These are phyloP conservation scores for Xylariales sp. DNA, from an alignment of 2,329 filamentous ascomycete genomes.

Conservation along the genomic window DNA sequence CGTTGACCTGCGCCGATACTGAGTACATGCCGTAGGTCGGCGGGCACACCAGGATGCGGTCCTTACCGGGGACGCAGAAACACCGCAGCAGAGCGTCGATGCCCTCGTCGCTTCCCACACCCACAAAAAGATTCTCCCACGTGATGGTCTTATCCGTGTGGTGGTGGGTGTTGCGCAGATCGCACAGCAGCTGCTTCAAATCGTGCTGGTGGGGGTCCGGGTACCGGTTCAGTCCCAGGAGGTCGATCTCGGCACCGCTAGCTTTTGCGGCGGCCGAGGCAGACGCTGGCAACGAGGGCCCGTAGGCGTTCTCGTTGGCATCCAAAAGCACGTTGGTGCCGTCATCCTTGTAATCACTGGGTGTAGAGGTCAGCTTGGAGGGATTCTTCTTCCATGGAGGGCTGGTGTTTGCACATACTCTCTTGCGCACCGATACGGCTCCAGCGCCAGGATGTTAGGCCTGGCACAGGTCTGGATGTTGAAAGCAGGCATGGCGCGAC, in stretches of 20 bases:
- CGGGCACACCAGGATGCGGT: constrained; percentile 91
- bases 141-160: constrained; percentile 71
- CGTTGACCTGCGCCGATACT: constrained; percentile 92
- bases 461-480: constrained; percentile 71
- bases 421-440: constrained; percentile 77
- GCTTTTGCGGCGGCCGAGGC: constrained; percentile 39
- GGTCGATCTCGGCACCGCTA: constrained; percentile 61
- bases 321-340: constrained; percentile 94
- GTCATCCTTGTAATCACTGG: constrained; percentile 96
- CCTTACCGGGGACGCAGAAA: constrained; percentile 82
- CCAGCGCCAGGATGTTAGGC: constrained; percentile 69
- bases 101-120: constrained; percentile 93
- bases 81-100: constrained; percentile 91
- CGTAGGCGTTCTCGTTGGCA: constrained; percentile 96
- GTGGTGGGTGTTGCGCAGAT: constrained; percentile 77
- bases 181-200: constrained; percentile 83
- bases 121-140: constrained; percentile 86
- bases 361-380: constrained; percentile 25
- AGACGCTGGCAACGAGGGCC: constrained; percentile 65
- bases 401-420: constrained; percentile 46
- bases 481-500: constrained; percentile 56
- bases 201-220: constrained; percentile 90
- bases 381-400: not conserved
- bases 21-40: constrained; percentile 99
- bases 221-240: constrained; percentile 85